phyloP scores from a whole-genome alignment of 345 rosid species.

The Theobroma cacao region DNA sequence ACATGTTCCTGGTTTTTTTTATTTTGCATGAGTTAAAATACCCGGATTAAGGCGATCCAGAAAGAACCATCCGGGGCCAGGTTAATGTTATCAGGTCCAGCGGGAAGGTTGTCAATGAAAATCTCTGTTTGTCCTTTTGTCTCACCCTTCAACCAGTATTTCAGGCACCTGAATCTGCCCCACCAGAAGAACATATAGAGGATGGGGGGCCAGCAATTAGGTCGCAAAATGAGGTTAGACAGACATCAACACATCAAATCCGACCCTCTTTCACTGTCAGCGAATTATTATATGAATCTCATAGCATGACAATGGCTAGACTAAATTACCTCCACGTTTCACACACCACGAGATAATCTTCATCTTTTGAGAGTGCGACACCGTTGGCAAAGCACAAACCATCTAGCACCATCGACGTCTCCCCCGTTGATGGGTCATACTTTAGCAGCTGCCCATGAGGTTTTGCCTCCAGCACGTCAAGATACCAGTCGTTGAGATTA shows the following conservation, averaged over 20 bases:
- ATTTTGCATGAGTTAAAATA: background rate
- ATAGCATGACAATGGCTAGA: background rate
- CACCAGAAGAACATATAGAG: background rate
- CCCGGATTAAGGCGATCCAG: conserved; percentile 46
- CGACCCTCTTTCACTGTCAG: background rate
- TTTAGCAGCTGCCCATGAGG: conserved; percentile 58
- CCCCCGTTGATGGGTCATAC: conserved; percentile 36
- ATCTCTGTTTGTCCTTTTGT: conserved; percentile 35
- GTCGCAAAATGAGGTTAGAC: no score
- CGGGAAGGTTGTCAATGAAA: conserved; percentile 47
- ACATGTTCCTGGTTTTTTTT: background rate
- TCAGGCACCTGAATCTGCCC: conserved; percentile 43
- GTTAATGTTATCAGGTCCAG: conserved; percentile 51
- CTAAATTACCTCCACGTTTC: conserved; percentile 42
- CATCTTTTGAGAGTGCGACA: conserved; percentile 41
- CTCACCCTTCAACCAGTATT: conserved; percentile 46
- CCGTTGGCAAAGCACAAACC: conserved; percentile 43
- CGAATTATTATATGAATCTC: conserved; percentile 22
- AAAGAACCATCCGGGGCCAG: conserved; percentile 60
- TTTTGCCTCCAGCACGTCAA: conserved; percentile 50
- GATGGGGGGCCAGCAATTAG: no score
- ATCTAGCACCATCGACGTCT: conserved; percentile 37
- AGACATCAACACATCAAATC: no score
- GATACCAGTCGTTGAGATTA: conserved; percentile 30
- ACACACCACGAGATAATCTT: conserved; percentile 43